Base-by-base conservation (phyloP, 1,284 basidiomycete species). In the Pseudozyma flocculosa region DNA sequence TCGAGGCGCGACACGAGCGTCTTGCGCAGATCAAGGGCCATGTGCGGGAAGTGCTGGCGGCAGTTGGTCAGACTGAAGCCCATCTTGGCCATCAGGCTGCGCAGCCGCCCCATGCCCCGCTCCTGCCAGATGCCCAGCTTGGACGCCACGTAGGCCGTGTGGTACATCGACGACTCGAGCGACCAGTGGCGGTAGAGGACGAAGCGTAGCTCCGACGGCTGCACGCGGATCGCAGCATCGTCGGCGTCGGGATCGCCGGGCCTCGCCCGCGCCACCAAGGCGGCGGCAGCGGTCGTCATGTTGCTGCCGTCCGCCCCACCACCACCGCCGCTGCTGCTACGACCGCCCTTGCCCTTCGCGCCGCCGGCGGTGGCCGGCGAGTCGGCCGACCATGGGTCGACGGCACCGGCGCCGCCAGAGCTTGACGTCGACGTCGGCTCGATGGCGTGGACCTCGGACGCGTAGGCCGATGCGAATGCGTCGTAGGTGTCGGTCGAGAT, bases 51-150 rank as follows among this genome's bases (percentile, higher is more conserved):
- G 1, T 88, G 84, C 74, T 99, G 94, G 67, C 95, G 90, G 19
- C 91, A 94, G 75, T 98, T 92, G 3, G 85, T 84, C 56, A 97
- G 85, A 0, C 93, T 94, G 76, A 95, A 93, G 1, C 95, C 95
- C 92, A 99, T 99, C 82, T 98, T 98, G 23, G 95, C 95, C 30
- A 99, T 82, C 54, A 99, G 81, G 1, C 93, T 93, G 1, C 89
- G 90, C 45, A 99, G 80, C 59, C 87, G 85, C 76, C 91, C 92
- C 54, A 88, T 83, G 3, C 95, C 95, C 48, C 86, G 85, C 76
- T 98, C 94, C 72, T 89, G 89, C 95, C 95, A 98, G 45, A 96
- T 89, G 2, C 92, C 92, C 62, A 99, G 83, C 78, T 93, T 92
- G 39, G 88, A 87, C 1, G 93, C 94, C 15, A 99, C 88, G 73